Percentiles rank a stretch among this genome's conserved stretches.
phyloP scores from a whole-genome alignment of 2,329 filamentous ascomycete species.

The Aspergillus nomiae region DNA sequence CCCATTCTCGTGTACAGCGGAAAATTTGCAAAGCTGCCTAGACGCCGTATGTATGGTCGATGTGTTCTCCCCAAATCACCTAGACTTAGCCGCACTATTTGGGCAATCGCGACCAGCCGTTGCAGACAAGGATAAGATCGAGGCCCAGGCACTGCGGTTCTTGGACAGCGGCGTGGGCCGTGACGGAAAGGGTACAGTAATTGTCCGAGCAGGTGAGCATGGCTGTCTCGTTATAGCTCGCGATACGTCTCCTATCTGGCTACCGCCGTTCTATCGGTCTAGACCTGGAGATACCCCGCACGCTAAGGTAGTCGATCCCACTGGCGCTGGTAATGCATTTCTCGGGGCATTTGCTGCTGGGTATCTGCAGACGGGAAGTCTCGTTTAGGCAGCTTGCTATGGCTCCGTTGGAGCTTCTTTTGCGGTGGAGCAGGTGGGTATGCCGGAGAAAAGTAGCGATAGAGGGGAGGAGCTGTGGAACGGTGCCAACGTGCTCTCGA shows the following conservation, averaged over 20 bases:
- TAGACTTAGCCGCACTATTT: constrained; percentile 34
- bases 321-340: constrained; percentile 42
- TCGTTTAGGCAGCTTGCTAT: constrained; percentile 30
- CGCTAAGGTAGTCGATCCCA: constrained; percentile 34
- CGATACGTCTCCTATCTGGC: constrained; percentile 20
- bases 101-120: background rate
- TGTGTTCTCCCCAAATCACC: constrained; percentile 42
- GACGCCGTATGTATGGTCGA: constrained; percentile 26
- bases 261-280: constrained; percentile 30
- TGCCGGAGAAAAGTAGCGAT: constrained; percentile 17
- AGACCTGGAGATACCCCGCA: background rate
- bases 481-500: constrained; percentile 9
- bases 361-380: constrained; percentile 22
- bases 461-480: constrained; percentile 23
- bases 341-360: constrained; percentile 35
- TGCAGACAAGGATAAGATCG: constrained; percentile 12
- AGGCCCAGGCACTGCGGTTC: constrained; percentile 12
- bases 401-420: constrained; percentile 39
- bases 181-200: constrained; percentile 19
- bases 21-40: constrained; percentile 25
- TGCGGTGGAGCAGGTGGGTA: constrained; percentile 33
- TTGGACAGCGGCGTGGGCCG: constrained; percentile 20
- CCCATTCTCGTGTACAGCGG: constrained; percentile 21
- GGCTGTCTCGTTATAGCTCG: constrained; percentile 29
- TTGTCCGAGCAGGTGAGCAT: constrained; percentile 35